A percentile compares a stretch with the other conserved stretches of the same genome.
Evolutionary conservation across 2,329 filamentous ascomycete species (phyloP).

Genomic region (Emmonsiellopsis sp.): DNA sequence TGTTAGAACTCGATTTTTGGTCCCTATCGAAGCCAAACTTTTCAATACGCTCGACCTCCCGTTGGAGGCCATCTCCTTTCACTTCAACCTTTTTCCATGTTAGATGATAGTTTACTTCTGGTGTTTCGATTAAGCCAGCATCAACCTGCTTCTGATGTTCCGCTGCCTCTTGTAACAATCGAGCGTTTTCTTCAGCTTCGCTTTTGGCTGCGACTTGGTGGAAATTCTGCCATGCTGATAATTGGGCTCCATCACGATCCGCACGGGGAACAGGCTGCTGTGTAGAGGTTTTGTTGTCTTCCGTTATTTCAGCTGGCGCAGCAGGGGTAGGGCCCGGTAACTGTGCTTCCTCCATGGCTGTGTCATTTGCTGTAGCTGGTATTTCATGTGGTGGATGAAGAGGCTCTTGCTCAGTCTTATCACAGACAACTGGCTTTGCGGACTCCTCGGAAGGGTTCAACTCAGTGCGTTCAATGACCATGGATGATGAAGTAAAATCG

Average conservation of each 20-base stretch:
- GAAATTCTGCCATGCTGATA: slow-evolving; percentile 33
- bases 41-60: slow-evolving; percentile 17
- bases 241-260: slow-evolving; percentile 5
- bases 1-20: slow-evolving; percentile 4
- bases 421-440: too few species aligned
- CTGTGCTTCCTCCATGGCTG: neutral
- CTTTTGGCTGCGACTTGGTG: slow-evolving; percentile 21
- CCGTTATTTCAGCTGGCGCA: neutral
- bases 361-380: neutral
- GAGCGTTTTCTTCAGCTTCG: slow-evolving; percentile 25
- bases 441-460: neutral
- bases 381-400: neutral
- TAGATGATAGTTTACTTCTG: slow-evolving; percentile 22
- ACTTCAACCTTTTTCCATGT: slow-evolving; percentile 33
- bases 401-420: neutral
- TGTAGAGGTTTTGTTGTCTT: neutral
- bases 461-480: slow-evolving; percentile 1
- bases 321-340: neutral
- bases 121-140: slow-evolving; percentile 8
- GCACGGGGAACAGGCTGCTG: neutral
- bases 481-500: neutral
- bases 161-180: slow-evolving; percentile 18
- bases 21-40: slow-evolving; percentile 13
- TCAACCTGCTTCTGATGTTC: slow-evolving; percentile 9
- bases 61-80: slow-evolving; percentile 18